These are phyloP conservation scores for Hawksworthiomyces lignivorus DNA, from an alignment of 2,329 filamentous ascomycete genomes.

Conservation along the genomic window DNA sequence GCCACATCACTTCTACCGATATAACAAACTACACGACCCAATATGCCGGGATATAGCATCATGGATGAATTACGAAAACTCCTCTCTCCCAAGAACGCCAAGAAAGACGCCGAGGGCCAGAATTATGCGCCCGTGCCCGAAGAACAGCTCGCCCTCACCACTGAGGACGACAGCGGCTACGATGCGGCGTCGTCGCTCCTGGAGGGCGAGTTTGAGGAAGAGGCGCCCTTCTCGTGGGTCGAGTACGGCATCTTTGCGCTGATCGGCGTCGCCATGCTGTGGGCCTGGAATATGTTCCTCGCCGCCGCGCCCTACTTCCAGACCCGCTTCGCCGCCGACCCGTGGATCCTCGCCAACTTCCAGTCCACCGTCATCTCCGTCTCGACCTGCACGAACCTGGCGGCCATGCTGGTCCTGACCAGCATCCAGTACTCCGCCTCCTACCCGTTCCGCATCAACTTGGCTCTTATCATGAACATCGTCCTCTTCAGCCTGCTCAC, in stretches of 20 bases:
- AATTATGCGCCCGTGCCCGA: conserved; percentile 27
- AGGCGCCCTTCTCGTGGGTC: conserved; percentile 66
- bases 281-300: conserved; percentile 99
- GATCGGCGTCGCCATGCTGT: conserved; percentile 88
- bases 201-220: conserved; percentile 23
- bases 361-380: conserved; percentile 84
- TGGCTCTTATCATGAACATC: conserved; percentile 71
- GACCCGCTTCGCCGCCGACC: conserved; percentile 62
- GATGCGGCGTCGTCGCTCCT: conserved; percentile 15
- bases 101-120: conserved; percentile 22
- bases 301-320: conserved; percentile 92
- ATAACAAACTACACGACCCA: no score
- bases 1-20: no score
- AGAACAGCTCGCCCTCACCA: conserved; percentile 20
- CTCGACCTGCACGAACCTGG: conserved; percentile 75
- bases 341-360: conserved; percentile 72
- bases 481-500: conserved; percentile 69
- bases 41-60: conserved; percentile 4
- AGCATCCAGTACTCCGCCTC: conserved; percentile 75
- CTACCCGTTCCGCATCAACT: conserved; percentile 79
- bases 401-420: conserved; percentile 66
- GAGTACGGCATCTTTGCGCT: conserved; percentile 82
- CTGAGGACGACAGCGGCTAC: conserved; percentile 19
- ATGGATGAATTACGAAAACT: conserved; percentile 34
- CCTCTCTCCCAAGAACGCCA: conserved; percentile 19